A percentile compares a stretch with the other conserved stretches of the same genome.
Conservation (phyloP, 768 basidiomycete species). For the Boletus sp. region DNA sequence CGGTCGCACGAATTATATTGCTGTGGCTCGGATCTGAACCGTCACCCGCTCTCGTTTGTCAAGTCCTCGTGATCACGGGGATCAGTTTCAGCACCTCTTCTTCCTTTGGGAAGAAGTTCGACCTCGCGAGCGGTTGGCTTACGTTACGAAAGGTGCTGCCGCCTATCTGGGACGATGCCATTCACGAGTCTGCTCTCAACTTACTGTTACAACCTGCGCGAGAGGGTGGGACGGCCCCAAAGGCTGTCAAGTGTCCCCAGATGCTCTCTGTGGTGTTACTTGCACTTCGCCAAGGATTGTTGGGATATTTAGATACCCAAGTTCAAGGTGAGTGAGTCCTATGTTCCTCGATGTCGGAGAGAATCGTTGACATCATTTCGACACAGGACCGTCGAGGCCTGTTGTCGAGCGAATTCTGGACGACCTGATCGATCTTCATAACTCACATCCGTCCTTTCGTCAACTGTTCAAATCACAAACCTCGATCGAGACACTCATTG, state of each 20-base stretch:
- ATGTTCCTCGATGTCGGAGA: too few species aligned
- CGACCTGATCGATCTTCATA: slow-evolving; percentile 67
- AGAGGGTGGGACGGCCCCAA: slow-evolving; percentile 1
- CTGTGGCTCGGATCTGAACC: slow-evolving; percentile 81
- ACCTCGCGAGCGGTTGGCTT: slow-evolving; percentile 82
- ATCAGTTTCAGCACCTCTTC: slow-evolving; percentile 53
- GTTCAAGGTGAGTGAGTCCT: slow-evolving; percentile 16
- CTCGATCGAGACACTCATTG: slow-evolving; percentile 64
- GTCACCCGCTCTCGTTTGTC: slow-evolving; percentile 51
- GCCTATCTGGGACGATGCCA: slow-evolving; percentile 59
- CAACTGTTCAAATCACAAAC: slow-evolving; percentile 72
- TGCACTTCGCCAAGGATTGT: slow-evolving; percentile 60
- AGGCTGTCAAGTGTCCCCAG: slow-evolving; percentile 55
- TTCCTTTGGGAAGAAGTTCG: slow-evolving; percentile 79
- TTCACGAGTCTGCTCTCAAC: slow-evolving; percentile 69
- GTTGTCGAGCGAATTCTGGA: slow-evolving; percentile 46
- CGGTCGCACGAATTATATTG: slow-evolving; percentile 74
- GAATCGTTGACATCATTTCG: background rate
- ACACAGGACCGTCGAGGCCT: slow-evolving; percentile 23
- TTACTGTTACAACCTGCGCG: slow-evolving; percentile 56
- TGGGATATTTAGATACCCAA: slow-evolving; percentile 27
- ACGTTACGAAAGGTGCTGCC: slow-evolving; percentile 70
- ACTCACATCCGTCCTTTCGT: slow-evolving; percentile 62
- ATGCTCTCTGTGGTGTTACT: slow-evolving; percentile 73
- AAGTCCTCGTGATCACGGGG: slow-evolving; percentile 59